Conservation (phyloP, 306 rosid species). For the Cicer bijugum region DNA sequence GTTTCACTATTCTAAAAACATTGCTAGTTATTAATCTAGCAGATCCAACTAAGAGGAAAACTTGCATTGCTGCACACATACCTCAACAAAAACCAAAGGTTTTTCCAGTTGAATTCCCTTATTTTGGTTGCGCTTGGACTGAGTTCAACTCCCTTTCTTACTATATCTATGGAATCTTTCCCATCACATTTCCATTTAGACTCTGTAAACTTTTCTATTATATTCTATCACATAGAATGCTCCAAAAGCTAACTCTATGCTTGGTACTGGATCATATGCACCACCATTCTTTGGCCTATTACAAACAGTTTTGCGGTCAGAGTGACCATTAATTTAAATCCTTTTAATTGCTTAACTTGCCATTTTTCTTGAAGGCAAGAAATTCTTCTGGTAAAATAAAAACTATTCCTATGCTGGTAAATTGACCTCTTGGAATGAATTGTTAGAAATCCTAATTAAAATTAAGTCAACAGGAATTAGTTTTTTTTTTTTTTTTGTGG, state of each 20-base stretch:
- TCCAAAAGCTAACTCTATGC: no score
- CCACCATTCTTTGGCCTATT: no score
- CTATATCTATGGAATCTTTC: not conserved
- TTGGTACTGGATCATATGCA: no score
- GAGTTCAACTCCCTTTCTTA: not conserved
- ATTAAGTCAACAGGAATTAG: not conserved
- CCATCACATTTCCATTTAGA: not conserved
- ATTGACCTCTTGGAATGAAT: conserved; percentile 5
- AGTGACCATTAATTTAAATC: not conserved
- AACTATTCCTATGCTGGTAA: conserved; percentile 19
- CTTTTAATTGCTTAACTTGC: not conserved
- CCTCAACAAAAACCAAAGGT: not conserved
- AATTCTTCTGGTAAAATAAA: not conserved
- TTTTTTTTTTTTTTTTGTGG: not conserved
- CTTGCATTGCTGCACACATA: conserved; percentile 7
- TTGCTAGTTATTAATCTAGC: not conserved
- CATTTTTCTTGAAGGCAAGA: conserved; percentile 13
- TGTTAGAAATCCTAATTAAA: conserved; percentile 21
- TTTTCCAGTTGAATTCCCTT: not conserved
- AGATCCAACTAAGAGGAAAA: conserved; percentile 17
- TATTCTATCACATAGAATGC: no score
- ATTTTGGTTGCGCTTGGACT: not conserved
- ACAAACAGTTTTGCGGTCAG: not conserved
- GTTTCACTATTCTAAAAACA: not conserved
- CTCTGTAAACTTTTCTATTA: no score